Evolutionary conservation across 352 stramenopile genomes (phyloP).

Genomic region (Pythium aphanidermatum): DNA sequence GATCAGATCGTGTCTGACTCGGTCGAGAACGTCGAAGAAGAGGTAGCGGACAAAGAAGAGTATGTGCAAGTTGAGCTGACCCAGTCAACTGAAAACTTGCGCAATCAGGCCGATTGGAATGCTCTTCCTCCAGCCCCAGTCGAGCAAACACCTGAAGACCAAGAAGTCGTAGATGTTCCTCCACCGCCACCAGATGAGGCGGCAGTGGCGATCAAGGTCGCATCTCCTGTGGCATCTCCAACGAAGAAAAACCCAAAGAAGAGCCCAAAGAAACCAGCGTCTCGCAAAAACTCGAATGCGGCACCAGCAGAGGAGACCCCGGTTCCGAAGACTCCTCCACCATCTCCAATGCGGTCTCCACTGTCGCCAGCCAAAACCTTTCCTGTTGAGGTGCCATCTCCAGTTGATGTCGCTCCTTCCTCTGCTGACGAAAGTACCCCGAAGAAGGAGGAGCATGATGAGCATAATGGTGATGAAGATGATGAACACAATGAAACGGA

Average conservation of each 20-base stretch:
- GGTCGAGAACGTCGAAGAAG: constrained; percentile 30
- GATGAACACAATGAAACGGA: constrained; percentile 8
- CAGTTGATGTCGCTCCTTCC: not conserved
- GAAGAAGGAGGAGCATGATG: constrained; percentile 5
- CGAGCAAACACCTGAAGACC: constrained; percentile 11
- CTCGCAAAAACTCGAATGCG: constrained; percentile 18
- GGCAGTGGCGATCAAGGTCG: constrained; percentile 3
- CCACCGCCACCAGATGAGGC: not conserved
- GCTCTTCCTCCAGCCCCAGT: not conserved
- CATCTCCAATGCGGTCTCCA: constrained; percentile 4
- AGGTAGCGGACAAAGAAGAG: constrained; percentile 41
- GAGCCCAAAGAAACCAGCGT: constrained; percentile 18
- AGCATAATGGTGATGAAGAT: not conserved
- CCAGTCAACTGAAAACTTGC: constrained; percentile 31
- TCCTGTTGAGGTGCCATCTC: not conserved
- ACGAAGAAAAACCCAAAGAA: constrained; percentile 17
- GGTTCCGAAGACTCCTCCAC: constrained; percentile 11
- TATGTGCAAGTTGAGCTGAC: constrained; percentile 69
- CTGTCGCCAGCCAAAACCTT: not conserved
- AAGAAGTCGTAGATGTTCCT: constrained; percentile 8
- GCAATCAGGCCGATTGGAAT: constrained; percentile 20
- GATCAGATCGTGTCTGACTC: constrained; percentile 40
- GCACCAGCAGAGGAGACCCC: constrained; percentile 6
- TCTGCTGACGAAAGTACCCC: constrained; percentile 1
- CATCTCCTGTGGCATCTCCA: not conserved